phyloP scores from a whole-genome alignment of 306 rosid genomes.

The Trifolium fragiferum region DNA sequence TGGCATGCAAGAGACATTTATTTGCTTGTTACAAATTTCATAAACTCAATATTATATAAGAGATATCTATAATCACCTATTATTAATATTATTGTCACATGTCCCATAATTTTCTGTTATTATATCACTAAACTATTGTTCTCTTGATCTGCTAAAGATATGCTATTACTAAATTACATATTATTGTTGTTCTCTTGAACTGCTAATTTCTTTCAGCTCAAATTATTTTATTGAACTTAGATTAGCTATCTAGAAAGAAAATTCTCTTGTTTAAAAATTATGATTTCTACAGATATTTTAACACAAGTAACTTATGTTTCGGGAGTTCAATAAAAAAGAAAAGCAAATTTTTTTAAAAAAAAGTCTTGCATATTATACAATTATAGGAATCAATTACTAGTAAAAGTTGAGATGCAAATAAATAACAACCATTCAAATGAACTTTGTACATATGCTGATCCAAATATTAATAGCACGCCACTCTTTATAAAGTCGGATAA shows the following conservation, averaged over 20 bases:
- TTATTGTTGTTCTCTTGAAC: background rate
- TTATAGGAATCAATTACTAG: background rate
- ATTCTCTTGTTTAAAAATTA: too few species aligned
- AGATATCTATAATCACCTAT: background rate
- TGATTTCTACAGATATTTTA: too few species aligned
- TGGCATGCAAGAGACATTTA: background rate
- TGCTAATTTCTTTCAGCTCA: background rate
- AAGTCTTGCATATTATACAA: too few species aligned
- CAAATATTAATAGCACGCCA: background rate
- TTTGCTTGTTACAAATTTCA: background rate
- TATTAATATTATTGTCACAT: background rate
- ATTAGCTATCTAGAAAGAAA: too few species aligned
- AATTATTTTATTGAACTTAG: too few species aligned
- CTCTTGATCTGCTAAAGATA: background rate
- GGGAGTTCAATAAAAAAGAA: background rate
- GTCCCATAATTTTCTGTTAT: background rate
- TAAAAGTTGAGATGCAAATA: background rate
- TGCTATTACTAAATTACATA: background rate
- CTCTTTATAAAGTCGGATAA: conserved; percentile 14
- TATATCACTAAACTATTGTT: background rate
- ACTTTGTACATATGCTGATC: conserved; percentile 29
- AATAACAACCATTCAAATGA: background rate
- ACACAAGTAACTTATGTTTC: background rate
- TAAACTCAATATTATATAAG: background rate
- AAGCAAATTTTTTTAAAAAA: background rate